Percentiles rank a stretch among this genome's conserved stretches.
These are phyloP conservation scores for Malania oleifera DNA, from an alignment of 164 flowering plant species.

Conservation along the genomic window DNA sequence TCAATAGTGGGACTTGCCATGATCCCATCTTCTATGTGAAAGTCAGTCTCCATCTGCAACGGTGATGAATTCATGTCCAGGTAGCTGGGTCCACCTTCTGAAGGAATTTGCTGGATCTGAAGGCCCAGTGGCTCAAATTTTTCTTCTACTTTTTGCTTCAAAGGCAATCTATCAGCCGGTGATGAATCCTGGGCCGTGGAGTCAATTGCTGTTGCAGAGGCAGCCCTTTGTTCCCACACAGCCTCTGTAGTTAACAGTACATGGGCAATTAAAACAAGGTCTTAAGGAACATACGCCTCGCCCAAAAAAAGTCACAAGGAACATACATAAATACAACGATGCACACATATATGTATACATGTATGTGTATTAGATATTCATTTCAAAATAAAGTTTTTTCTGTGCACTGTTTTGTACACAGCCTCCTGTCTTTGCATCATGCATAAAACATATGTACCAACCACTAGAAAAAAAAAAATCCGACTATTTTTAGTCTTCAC, in stretches of 20 bases:
- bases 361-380: no score
- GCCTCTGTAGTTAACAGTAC: slow-evolving; percentile 22
- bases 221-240: slow-evolving; percentile 33
- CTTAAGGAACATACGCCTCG: no score
- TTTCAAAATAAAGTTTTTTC: no score
- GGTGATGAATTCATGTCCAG: slow-evolving; percentile 14
- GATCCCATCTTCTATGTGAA: slow-evolving; percentile 19
- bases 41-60: slow-evolving; percentile 16
- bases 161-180: slow-evolving; percentile 17
- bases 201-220: slow-evolving; percentile 32
- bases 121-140: slow-evolving; percentile 25
- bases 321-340: slow-evolving; percentile 1
- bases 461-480: no score
- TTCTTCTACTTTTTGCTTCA: slow-evolving; percentile 25
- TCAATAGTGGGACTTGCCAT: slow-evolving; percentile 26
- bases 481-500: no score
- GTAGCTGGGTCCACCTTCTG: slow-evolving; percentile 15
- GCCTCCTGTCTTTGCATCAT: no score
- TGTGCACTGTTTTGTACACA: no score
- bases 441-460: no score
- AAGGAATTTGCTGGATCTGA: slow-evolving; percentile 29
- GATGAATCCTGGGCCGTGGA: slow-evolving; percentile 38
- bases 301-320: no score
- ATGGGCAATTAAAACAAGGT: no score
- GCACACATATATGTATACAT: no score